Evolutionary conservation across 2,329 filamentous ascomycete species (phyloP).

Genomic region (Furcasterigmium sp.): DNA sequence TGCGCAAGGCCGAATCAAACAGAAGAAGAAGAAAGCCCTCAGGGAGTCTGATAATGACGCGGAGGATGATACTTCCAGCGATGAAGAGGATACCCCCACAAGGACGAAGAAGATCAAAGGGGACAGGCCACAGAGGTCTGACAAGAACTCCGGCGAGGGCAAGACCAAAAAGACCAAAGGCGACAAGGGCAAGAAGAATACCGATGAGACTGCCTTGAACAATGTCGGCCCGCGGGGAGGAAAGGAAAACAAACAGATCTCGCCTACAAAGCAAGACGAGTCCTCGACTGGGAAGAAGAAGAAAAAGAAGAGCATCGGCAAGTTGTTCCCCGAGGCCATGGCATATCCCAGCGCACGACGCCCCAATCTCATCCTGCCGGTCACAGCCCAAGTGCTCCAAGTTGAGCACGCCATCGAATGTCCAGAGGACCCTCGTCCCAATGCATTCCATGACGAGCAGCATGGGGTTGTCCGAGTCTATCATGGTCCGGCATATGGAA

Average conservation of each 20-base stretch:
- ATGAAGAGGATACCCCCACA: conserved; percentile 1
- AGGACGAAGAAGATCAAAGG: conserved; percentile 10
- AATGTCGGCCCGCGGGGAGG: neutral
- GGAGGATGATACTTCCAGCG: conserved; percentile 7
- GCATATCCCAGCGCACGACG: conserved; percentile 25
- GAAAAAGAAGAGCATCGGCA: conserved; percentile 17
- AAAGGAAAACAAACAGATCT: neutral
- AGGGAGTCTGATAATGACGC: conserved; percentile 2
- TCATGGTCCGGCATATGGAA: conserved; percentile 51
- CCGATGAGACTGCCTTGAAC: conserved; percentile 1
- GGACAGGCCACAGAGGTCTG: neutral
- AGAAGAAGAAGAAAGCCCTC: conserved; percentile 7
- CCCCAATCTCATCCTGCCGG: conserved; percentile 41
- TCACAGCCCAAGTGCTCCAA: conserved; percentile 43
- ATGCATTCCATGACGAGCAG: conserved; percentile 52
- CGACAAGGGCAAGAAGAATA: neutral
- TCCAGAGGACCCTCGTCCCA: conserved; percentile 48
- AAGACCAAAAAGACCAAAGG: neutral
- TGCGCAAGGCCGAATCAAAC: conserved; percentile 13
- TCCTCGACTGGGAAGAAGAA: no score
- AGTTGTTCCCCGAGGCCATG: conserved; percentile 14
- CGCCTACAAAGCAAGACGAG: no score
- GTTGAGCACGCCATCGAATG: conserved; percentile 51
- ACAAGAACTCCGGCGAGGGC: conserved; percentile 7
- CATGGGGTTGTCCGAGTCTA: conserved; percentile 51